These are phyloP conservation scores for Tilletia horrida DNA, from an alignment of 1,284 basidiomycete species.

Conservation along the genomic window DNA sequence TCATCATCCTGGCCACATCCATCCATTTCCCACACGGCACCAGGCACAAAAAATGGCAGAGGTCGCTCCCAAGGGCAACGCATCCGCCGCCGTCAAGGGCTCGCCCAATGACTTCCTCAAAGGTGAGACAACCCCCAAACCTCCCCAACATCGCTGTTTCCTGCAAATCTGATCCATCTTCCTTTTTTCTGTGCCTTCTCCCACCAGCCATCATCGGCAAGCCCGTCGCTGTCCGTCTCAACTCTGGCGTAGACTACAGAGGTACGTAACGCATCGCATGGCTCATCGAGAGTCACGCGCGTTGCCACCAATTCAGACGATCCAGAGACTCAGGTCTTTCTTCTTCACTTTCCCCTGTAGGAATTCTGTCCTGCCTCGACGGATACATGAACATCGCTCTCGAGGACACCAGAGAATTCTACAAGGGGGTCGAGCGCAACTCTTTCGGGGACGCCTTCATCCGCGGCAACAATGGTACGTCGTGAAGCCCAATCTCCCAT, in stretches of 20 bases:
- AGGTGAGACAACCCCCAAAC: slow-evolving; percentile 23
- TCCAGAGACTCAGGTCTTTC: too few relatives aligned
- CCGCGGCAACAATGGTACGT: slow-evolving; percentile 90
- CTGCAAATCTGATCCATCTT: too few relatives aligned
- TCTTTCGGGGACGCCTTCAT: slow-evolving; percentile 92
- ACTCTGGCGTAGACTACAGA: slow-evolving; percentile 92
- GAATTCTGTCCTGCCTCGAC: slow-evolving; percentile 90
- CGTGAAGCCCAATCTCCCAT: not conserved
- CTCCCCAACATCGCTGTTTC: too few relatives aligned
- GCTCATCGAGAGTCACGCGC: too few relatives aligned
- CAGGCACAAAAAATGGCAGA: slow-evolving; percentile 13
- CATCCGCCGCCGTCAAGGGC: slow-evolving; percentile 23
- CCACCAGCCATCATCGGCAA: slow-evolving; percentile 84
- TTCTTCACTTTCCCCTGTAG: slow-evolving; percentile 58
- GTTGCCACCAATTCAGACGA: too few relatives aligned
- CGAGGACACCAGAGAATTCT: slow-evolving; percentile 92
- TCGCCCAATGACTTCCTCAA: slow-evolving; percentile 52
- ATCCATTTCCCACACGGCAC: not conserved
- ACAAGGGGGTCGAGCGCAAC: slow-evolving; percentile 79
- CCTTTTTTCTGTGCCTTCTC: slow-evolving; percentile 6
- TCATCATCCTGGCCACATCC: not conserved
- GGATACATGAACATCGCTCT: slow-evolving; percentile 93
- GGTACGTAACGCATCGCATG: slow-evolving; percentile 61
- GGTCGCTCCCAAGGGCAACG: not conserved
- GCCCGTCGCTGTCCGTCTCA: slow-evolving; percentile 84